A percentile compares a stretch with the other conserved stretches of the same genome.
These are phyloP conservation scores for Ascochyta clinopodiicola DNA, from an alignment of 2,329 filamentous ascomycete genomes.

Conservation along the genomic window DNA sequence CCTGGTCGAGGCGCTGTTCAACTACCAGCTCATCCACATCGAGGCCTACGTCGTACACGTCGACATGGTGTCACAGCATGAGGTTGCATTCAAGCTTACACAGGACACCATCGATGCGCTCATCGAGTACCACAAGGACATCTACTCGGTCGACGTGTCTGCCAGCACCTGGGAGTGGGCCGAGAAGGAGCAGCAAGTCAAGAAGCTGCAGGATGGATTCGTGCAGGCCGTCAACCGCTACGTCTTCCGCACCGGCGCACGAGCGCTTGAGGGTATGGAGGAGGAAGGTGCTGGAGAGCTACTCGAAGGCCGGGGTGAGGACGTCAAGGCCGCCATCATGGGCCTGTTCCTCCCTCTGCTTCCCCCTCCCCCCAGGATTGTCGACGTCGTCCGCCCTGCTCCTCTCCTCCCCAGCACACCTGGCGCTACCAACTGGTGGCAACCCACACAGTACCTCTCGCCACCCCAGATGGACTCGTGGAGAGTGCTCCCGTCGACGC, in stretches of 20 bases:
- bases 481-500: slow-evolving; percentile 89
- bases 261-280: slow-evolving; percentile 91
- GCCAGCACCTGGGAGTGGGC: slow-evolving; percentile 93
- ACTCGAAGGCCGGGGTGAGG: slow-evolving; percentile 87
- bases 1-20: slow-evolving; percentile 84
- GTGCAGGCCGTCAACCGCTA: slow-evolving; percentile 97
- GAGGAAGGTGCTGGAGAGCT: slow-evolving; percentile 96
- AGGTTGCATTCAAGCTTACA: slow-evolving; percentile 97
- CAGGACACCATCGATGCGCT: slow-evolving; percentile 91
- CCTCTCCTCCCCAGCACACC: slow-evolving; percentile 85
- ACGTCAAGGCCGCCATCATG: slow-evolving; percentile 88
- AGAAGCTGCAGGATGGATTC: slow-evolving; percentile 97
- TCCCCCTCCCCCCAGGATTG: slow-evolving; percentile 83
- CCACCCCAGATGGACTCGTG: slow-evolving; percentile 81
- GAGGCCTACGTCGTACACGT: slow-evolving; percentile 99
- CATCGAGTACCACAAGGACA: slow-evolving; percentile 94
- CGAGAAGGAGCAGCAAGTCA: slow-evolving; percentile 94
- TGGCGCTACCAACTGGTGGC: slow-evolving; percentile 78
- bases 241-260: slow-evolving; percentile 87
- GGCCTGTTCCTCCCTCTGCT: slow-evolving; percentile 84
- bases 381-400: slow-evolving; percentile 87
- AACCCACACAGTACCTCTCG: slow-evolving; percentile 68
- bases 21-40: slow-evolving; percentile 90
- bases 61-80: slow-evolving; percentile 97
- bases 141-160: slow-evolving; percentile 89